A percentile compares a stretch with the other conserved stretches of the same genome.
phyloP scores from a whole-genome alignment of 1,139 yeast species.

The Saccharomyces uvarum region DNA sequence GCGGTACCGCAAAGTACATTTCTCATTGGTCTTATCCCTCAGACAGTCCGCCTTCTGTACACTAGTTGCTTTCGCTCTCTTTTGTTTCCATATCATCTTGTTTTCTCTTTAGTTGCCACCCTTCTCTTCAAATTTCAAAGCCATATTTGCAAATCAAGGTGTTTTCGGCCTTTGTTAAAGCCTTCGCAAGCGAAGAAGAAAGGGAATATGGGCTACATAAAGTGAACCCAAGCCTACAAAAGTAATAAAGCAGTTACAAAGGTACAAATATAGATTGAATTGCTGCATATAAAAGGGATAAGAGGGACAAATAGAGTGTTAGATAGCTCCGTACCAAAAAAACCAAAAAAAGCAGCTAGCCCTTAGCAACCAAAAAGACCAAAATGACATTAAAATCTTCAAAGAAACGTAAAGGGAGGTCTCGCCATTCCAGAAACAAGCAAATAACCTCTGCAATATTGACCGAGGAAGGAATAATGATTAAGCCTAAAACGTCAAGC shows the following conservation, averaged over 20 bases:
- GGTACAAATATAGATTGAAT: not conserved
- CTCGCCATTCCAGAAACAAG: not conserved
- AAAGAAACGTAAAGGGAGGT: not conserved
- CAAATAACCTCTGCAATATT: constrained; percentile 7
- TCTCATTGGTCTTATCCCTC: not conserved
- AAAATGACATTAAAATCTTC: not conserved
- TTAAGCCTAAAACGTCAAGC: constrained; percentile 11
- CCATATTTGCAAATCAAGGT: not conserved
- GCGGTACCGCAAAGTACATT: not conserved
- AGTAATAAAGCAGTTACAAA: not conserved
- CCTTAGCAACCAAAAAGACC: not conserved
- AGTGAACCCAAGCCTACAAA: not conserved
- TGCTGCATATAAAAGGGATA: not conserved
- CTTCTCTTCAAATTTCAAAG: not conserved
- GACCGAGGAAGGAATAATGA: constrained; percentile 15
- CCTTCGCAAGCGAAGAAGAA: not conserved
- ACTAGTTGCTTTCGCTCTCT: not conserved
- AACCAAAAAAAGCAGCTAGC: not conserved
- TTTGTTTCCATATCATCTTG: not conserved
- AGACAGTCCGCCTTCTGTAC: not conserved
- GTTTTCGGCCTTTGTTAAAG: not conserved
- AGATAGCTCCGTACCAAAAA: not conserved
- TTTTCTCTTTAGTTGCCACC: not conserved
- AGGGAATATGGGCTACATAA: not conserved
- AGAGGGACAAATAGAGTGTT: not conserved